Conservation (phyloP, 2,329 filamentous ascomycete genomes). For the Fusarium hostae region DNA sequence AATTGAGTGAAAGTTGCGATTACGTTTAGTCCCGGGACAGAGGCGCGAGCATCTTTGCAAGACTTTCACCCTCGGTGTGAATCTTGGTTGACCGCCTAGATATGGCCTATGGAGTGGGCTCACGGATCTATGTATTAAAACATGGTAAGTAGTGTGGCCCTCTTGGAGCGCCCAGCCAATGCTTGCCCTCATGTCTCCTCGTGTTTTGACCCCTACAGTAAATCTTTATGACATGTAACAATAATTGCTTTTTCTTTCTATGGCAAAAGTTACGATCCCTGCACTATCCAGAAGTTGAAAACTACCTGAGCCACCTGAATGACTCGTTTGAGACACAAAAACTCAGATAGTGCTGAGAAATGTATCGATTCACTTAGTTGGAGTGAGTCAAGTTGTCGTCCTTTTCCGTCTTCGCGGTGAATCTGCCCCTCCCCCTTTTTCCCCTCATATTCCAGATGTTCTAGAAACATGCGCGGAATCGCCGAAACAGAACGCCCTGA, state of each 20-base stretch:
- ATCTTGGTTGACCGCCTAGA: background rate
- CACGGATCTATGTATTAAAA: background rate
- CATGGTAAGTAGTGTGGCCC: background rate
- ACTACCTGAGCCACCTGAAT: background rate
- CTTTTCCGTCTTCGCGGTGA: background rate
- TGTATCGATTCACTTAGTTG: background rate
- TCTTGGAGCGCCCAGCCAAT: background rate
- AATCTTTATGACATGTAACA: constrained; percentile 12
- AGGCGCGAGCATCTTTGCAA: background rate
- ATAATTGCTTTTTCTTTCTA: constrained; percentile 14
- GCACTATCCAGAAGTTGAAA: background rate
- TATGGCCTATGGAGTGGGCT: background rate
- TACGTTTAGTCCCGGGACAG: background rate
- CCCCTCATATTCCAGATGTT: constrained; percentile 4
- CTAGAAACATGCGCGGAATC: constrained; percentile 19
- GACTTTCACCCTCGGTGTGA: background rate
- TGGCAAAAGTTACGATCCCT: background rate
- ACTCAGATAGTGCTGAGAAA: background rate
- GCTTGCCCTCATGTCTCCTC: constrained; percentile 2
- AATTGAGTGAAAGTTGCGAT: background rate
- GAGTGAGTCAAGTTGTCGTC: constrained; percentile 2
- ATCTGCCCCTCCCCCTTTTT: background rate
- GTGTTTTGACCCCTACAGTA: constrained; percentile 16
- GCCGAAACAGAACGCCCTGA: constrained; percentile 9
- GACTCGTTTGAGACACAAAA: constrained; percentile 9